Evolutionary conservation across 2,329 filamentous ascomycete genomes (phyloP).

Genomic region (Penicillium italicum): DNA sequence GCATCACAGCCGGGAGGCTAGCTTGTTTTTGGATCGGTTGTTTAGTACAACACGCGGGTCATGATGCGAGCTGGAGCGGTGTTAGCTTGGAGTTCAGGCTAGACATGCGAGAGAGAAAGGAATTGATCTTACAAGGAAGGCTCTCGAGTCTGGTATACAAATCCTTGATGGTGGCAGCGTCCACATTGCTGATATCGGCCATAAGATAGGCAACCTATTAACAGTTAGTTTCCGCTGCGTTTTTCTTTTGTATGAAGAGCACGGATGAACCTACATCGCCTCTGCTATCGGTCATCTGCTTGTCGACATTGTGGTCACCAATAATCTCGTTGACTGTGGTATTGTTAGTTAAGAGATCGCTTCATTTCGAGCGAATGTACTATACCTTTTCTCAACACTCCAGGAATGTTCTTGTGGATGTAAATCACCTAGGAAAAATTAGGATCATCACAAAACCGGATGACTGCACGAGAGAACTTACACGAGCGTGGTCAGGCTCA

Average conservation of each 20-base stretch:
- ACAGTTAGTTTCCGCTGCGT: constrained; percentile 11
- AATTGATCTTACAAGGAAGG: constrained; percentile 65
- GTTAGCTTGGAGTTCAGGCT: not conserved
- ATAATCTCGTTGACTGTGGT: constrained; percentile 82
- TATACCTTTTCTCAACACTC: constrained; percentile 77
- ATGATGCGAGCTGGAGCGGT: constrained; percentile 42
- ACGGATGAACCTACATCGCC: constrained; percentile 63
- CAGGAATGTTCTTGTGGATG: constrained; percentile 94
- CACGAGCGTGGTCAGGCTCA: constrained; percentile 82
- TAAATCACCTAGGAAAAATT: constrained; percentile 66
- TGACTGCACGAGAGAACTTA: constrained; percentile 36
- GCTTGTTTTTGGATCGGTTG: not conserved
- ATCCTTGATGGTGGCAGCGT: constrained; percentile 74
- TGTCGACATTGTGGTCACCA: constrained; percentile 94
- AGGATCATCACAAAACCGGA: not conserved
- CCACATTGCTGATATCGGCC: constrained; percentile 91
- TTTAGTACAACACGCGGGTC: constrained; percentile 46
- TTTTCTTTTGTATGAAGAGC: too few species aligned
- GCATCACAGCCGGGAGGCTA: constrained; percentile 2
- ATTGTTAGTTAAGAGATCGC: constrained; percentile 1
- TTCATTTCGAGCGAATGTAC: not conserved
- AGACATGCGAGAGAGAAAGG: not conserved
- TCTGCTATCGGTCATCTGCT: constrained; percentile 94
- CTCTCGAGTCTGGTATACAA: constrained; percentile 79
- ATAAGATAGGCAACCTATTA: constrained; percentile 81